These are phyloP conservation scores for Canavalia ensiformis DNA, from an alignment of 306 rosid species.

Conservation along the genomic window DNA sequence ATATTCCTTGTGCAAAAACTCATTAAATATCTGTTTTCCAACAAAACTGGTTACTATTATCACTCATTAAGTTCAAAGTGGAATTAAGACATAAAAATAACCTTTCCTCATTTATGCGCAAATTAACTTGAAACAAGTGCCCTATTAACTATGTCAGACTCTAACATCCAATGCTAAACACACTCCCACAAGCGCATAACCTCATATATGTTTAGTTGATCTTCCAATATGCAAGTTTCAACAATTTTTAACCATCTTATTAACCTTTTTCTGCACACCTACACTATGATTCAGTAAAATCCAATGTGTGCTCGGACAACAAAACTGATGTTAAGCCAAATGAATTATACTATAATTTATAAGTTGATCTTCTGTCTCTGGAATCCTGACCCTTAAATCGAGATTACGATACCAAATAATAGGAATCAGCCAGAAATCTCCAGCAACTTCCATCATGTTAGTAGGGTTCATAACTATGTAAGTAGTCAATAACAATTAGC, in stretches of 20 bases:
- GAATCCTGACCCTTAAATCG: background rate
- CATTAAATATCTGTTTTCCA: constrained; percentile 64
- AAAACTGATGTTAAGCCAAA: background rate
- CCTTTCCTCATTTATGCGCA: constrained; percentile 15
- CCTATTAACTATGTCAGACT: background rate
- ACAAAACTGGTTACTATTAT: constrained; percentile 39
- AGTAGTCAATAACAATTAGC: background rate
- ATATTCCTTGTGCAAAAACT: constrained; percentile 71
- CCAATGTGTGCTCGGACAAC: background rate
- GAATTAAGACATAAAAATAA: constrained; percentile 35
- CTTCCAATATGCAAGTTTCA: no score
- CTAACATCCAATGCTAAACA: background rate
- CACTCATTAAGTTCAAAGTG: constrained; percentile 46
- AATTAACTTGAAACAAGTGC: constrained; percentile 13
- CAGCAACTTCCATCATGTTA: background rate
- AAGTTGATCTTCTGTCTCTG: background rate
- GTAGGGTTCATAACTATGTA: constrained; percentile 7
- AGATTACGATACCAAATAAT: background rate
- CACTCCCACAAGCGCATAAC: background rate
- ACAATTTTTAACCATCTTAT: background rate
- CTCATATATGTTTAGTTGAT: background rate
- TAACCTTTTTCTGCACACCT: background rate
- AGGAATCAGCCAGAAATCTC: constrained; percentile 5
- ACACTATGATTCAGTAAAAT: background rate
- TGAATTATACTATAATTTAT: background rate